A percentile compares a stretch with the other conserved stretches of the same genome.
Conservation (phyloP, 2,329 filamentous ascomycete species). For the Colletotrichum sp. region DNA sequence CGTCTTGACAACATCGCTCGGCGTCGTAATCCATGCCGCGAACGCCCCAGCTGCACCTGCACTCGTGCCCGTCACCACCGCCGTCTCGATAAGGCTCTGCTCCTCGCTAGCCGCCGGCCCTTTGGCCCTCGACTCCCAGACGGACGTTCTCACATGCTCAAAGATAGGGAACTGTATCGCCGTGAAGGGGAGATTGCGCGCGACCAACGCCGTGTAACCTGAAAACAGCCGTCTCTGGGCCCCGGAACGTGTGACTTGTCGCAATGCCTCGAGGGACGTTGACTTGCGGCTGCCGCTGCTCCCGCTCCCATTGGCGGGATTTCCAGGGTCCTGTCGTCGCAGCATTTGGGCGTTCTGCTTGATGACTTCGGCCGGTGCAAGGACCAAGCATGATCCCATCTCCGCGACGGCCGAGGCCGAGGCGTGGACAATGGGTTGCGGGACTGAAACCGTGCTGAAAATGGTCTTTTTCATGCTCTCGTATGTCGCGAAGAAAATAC, state of each 20-base stretch:
- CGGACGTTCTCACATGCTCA: slow-evolving; percentile 67
- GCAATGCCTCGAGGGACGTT: slow-evolving; percentile 55
- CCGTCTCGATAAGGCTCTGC: slow-evolving; percentile 65
- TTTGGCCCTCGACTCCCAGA: slow-evolving; percentile 45
- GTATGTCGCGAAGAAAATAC: slow-evolving; percentile 90
- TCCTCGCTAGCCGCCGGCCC: slow-evolving; percentile 25
- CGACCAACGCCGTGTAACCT: slow-evolving; percentile 82
- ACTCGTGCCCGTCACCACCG: slow-evolving; percentile 72
- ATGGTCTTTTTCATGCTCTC: slow-evolving; percentile 75
- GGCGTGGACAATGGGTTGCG: slow-evolving; percentile 74
- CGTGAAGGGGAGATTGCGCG: slow-evolving; percentile 85
- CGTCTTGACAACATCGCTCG: slow-evolving; percentile 89
- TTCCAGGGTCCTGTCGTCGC: slow-evolving; percentile 28
- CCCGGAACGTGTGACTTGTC: slow-evolving; percentile 57
- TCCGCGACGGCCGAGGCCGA: slow-evolving; percentile 79
- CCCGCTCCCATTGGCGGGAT: background rate
- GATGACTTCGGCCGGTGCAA: slow-evolving; percentile 88
- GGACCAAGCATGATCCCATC: slow-evolving; percentile 82
- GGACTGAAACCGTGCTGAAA: slow-evolving; percentile 57
- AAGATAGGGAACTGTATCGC: slow-evolving; percentile 90
- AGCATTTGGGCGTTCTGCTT: slow-evolving; percentile 96
- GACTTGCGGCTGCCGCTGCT: slow-evolving; percentile 24
- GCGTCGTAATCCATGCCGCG: slow-evolving; percentile 83
- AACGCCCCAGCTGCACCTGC: slow-evolving; percentile 77
- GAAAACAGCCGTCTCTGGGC: slow-evolving; percentile 63